Percentiles rank a stretch among this genome's conserved stretches.
These are phyloP conservation scores for Arthrobotrys pseudoclavata DNA, from an alignment of 2,329 filamentous ascomycete genomes.

Conservation along the genomic window DNA sequence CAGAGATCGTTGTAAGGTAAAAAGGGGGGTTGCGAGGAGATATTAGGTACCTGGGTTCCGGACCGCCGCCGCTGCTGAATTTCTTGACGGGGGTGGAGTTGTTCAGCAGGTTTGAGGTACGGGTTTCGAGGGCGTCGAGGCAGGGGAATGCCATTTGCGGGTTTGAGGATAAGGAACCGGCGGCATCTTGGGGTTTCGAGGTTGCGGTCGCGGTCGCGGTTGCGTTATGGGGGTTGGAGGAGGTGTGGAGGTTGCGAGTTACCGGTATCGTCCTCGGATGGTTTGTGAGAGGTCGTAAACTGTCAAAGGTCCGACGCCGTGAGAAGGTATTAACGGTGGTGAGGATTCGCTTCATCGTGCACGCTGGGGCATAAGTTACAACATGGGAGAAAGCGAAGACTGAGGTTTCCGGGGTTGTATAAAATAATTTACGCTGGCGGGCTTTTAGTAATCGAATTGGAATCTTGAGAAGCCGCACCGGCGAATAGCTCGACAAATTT, in stretches of 20 bases:
- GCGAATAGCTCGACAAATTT: slow-evolving; percentile 21
- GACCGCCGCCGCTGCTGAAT: slow-evolving; percentile 76
- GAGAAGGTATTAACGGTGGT: slow-evolving; percentile 20
- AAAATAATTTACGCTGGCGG: too few species aligned
- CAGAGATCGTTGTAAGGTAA: background rate
- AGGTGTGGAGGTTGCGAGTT: slow-evolving; percentile 11
- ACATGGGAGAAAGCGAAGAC: background rate
- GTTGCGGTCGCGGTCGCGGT: background rate
- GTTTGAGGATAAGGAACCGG: slow-evolving; percentile 71
- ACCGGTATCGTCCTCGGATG: slow-evolving; percentile 1
- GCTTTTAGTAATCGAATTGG: background rate
- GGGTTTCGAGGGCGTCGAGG: slow-evolving; percentile 84
- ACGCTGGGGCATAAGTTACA: background rate
- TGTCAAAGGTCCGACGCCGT: background rate
- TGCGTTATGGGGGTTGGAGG: slow-evolving; percentile 23
- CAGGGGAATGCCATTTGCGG: slow-evolving; percentile 91
- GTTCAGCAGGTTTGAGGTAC: slow-evolving; percentile 78
- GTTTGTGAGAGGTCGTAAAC: slow-evolving; percentile 4
- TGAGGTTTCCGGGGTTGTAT: too few species aligned
- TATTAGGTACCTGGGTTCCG: slow-evolving; percentile 77
- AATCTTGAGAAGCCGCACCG: slow-evolving; percentile 15
- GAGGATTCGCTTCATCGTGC: slow-evolving; percentile 37
- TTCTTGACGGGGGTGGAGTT: slow-evolving; percentile 66
- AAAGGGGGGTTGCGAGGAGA: background rate
- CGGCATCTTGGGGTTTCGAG: background rate